These are phyloP conservation scores for Solanum habrochaites DNA, from an alignment of 257 asterid genomes.

Conservation along the genomic window DNA sequence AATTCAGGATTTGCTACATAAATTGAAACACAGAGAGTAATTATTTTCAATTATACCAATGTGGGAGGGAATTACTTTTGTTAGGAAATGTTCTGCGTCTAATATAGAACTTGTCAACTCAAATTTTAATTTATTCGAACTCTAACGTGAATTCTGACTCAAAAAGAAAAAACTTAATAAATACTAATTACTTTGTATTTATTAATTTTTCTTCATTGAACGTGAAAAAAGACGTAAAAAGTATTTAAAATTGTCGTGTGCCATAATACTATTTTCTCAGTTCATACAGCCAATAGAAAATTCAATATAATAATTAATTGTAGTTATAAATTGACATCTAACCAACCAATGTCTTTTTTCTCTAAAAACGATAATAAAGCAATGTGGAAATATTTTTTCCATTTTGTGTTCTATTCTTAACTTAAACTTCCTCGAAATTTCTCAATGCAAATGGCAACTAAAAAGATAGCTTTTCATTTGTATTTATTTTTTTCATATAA, in stretches of 20 bases:
- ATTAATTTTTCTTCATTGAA: no score
- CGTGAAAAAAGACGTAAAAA: no score
- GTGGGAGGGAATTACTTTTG: rapidly evolving
- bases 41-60: no score
- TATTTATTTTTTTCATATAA: not conserved
- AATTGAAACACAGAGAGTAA: no score
- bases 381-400: not conserved
- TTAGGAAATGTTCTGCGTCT: rapidly evolving
- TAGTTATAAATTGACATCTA: not conserved
- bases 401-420: not conserved
- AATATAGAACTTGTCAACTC: no score
- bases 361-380: not conserved
- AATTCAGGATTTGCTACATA: no score
- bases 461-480: not conserved
- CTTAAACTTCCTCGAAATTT: not conserved
- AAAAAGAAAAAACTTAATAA: no score
- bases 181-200: not conserved
- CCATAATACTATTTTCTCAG: not conserved
- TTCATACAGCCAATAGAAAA: not conserved
- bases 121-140: no score
- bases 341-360: not conserved
- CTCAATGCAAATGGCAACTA: not conserved
- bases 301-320: not conserved
- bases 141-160: rapidly evolving
- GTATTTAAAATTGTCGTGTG: not conserved